Evolutionary conservation across 139 green algal species (phyloP), one percentile per base, ranked within the genome.

Genomic region (Microglena sp.): DNA sequence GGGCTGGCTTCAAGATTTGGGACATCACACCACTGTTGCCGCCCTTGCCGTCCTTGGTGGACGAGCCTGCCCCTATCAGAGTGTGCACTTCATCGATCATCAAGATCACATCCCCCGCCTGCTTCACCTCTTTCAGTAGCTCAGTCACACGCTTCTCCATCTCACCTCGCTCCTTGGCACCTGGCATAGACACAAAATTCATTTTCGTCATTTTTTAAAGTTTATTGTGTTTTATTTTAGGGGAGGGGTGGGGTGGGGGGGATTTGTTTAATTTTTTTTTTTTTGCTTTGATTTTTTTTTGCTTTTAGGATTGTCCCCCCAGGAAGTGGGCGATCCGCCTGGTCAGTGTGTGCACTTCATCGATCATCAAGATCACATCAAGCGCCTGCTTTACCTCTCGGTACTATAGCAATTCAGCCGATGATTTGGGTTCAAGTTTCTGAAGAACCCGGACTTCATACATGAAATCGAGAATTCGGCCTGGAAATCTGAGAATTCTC

Each of bases 1-100:
- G 75, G 0, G 91, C 83, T 18, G 93, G 93, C 82, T 98, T 99
- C 31, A 98, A 99, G 72, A 73, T 97, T 97, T 65, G 79, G 66
- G 57, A 99, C 91, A 82, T 99, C 94, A 97, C 73, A 26, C 93
- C 93, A 28, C 84, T 81, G 27, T 72, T 70, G 32, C 84, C 84
- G 46, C 86, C 83, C 30, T 79, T 76, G 50, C 81, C 78, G 24
- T 71, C 54, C 6, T 73, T 69, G 46, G 75, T 75, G 8, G 89
- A 77, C 4, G 76, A 63, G 33, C 93, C 92, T 4, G 88, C 81
- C 15, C 94, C 94, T 33, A 99, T 89, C 28, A 98, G 76, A 30
- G 86, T 97, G 87, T 99, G 93, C 24, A 99, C 62, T 78, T 89
- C 79, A 43, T 86, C 79, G 40, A 50, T 50, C 79, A 97, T 87